A percentile compares a stretch with the other conserved stretches of the same genome.
Evolutionary conservation across 192 early-diverging fungal species (phyloP).

Genomic region (Allomyces macrogynus): DNA sequence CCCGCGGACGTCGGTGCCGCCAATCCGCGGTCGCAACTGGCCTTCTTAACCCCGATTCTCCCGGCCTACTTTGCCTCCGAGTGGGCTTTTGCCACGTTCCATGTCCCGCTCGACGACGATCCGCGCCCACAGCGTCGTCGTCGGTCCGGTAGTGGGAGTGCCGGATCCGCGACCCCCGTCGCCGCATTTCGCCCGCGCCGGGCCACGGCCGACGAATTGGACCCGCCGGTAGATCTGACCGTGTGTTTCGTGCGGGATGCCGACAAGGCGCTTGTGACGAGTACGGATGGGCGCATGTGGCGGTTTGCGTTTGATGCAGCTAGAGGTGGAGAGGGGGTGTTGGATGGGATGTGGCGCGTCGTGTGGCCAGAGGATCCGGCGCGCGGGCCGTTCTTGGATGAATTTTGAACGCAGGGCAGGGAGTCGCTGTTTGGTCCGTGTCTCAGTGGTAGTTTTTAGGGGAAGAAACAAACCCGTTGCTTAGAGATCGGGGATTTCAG

Average conservation of each 20-base stretch:
- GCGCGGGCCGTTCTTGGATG: not conserved
- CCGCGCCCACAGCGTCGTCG: not conserved
- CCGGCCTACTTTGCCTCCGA: conserved; percentile 90
- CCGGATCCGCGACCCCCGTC: not conserved
- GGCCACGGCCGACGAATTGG: not conserved
- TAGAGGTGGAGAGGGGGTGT: not conserved
- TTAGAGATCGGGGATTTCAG: too few species aligned
- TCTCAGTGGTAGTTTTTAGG: too few species aligned
- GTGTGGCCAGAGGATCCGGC: not conserved
- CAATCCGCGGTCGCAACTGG: conserved; percentile 3
- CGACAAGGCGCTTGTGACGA: not conserved
- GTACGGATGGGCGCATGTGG: not conserved
- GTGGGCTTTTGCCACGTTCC: conserved; percentile 81
- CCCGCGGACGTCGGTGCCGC: not conserved
- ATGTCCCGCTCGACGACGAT: conserved; percentile 41
- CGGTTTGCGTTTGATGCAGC: not conserved
- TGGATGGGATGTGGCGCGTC: not conserved
- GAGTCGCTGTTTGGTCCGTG: too few species aligned
- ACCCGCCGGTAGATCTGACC: not conserved
- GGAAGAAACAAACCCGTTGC: too few species aligned
- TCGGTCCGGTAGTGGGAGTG: not conserved
- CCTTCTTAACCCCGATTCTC: conserved; percentile 62
- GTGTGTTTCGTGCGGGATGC: not conserved
- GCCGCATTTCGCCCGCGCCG: not conserved
- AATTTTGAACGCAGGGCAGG: too few species aligned